phyloP scores from a whole-genome alignment of 805 yeast species.

The Nakazawaea wickerhamii region DNA sequence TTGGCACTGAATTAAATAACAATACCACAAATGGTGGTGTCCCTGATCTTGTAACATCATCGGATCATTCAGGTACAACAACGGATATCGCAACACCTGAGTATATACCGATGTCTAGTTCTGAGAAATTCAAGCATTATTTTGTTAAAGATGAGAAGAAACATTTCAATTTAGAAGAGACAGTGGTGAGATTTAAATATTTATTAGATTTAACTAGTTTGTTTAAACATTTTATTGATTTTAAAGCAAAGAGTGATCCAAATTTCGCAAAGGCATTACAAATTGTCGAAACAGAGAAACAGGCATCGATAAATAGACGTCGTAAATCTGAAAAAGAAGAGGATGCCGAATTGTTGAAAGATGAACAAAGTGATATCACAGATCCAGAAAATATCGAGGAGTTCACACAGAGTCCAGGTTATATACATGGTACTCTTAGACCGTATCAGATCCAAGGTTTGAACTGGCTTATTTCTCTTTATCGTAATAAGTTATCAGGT shows the following conservation, averaged over 20 bases:
- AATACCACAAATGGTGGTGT: constrained; percentile 1
- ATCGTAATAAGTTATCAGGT: constrained; percentile 86
- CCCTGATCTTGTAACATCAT: not conserved
- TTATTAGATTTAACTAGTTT: constrained; percentile 59
- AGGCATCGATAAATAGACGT: constrained; percentile 24
- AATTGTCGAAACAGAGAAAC: constrained; percentile 26
- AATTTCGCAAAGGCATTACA: constrained; percentile 48
- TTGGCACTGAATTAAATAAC: constrained; percentile 9
- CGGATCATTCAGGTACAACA: not conserved
- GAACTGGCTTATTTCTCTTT: constrained; percentile 87
- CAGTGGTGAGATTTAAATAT: constrained; percentile 63
- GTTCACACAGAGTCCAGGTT: constrained; percentile 46
- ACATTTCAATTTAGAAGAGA: constrained; percentile 48
- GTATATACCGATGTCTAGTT: constrained; percentile 3
- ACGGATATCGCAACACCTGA: constrained; percentile 3
- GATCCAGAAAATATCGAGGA: constrained; percentile 32
- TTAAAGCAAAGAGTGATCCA: constrained; percentile 59
- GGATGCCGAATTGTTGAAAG: constrained; percentile 67
- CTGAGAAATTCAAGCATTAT: constrained; percentile 22
- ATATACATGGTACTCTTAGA: constrained; percentile 56
- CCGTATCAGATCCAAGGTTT: constrained; percentile 81
- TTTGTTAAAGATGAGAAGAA: constrained; percentile 27
- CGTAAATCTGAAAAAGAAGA: constrained; percentile 75
- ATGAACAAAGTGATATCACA: constrained; percentile 33
- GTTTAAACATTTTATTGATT: constrained; percentile 63